Conservation (phyloP, 768 basidiomycete species). For the Leccinum arenicola region DNA sequence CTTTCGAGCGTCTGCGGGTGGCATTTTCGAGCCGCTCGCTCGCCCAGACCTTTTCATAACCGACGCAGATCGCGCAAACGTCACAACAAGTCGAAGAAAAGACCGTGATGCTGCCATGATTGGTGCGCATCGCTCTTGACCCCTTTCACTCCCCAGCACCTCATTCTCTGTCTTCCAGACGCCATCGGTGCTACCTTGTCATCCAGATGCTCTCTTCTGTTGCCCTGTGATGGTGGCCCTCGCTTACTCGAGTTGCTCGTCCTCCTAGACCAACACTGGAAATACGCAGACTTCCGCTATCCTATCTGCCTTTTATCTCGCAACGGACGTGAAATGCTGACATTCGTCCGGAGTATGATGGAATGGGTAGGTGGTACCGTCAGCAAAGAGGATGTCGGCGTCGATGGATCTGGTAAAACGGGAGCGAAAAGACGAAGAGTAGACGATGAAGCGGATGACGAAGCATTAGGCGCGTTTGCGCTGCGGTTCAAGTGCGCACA, state of each 20-base stretch:
- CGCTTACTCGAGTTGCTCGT: constrained; percentile 96
- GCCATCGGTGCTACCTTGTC: constrained; percentile 84
- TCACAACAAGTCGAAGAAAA: constrained; percentile 82
- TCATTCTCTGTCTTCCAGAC: constrained; percentile 45
- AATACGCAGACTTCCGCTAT: constrained; percentile 75
- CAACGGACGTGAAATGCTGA: constrained; percentile 90
- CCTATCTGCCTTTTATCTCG: constrained; percentile 94
- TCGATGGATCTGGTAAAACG: constrained; percentile 59
- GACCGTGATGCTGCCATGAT: constrained; percentile 89
- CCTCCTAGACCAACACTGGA: constrained; percentile 96
- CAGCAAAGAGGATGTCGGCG: constrained; percentile 87
- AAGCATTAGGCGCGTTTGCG: constrained; percentile 80
- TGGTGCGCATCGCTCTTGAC: constrained; percentile 43
- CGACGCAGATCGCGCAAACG: constrained; percentile 80
- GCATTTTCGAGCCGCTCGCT: constrained; percentile 81
- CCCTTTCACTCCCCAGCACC: not conserved
- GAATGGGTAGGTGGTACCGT: constrained; percentile 98
- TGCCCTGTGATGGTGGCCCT: constrained; percentile 93
- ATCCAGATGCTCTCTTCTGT: constrained; percentile 75
- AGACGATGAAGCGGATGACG: constrained; percentile 76
- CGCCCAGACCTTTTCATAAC: constrained; percentile 93
- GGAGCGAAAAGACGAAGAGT: constrained; percentile 52
- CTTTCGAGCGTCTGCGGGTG: constrained; percentile 68
- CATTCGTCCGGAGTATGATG: constrained; percentile 94
- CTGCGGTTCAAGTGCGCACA: constrained; percentile 80